Base-by-base conservation (phyloP, 2,329 filamentous ascomycete genomes). In the Monosporascus sp. region DNA sequence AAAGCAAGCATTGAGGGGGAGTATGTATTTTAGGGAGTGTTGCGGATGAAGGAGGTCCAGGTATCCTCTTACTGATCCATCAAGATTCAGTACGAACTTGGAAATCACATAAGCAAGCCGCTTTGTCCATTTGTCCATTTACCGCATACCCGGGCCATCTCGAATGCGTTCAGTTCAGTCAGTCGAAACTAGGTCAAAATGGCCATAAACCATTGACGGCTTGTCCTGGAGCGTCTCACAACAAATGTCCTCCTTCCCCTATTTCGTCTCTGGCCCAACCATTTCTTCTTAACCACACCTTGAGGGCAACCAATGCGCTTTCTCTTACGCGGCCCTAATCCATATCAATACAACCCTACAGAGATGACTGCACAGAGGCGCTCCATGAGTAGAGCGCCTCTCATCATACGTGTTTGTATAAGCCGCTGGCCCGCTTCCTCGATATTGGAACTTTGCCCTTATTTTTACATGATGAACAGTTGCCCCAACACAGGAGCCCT, bases 251-350 rank as follows among this genome's bases (percentile, higher is more conserved):
- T 45, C 26, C 22, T 26, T 45, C 20, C 51, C 55, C 54, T 52
- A 59, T 56, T 49, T 22, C 56, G 56, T 58, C 31, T 59, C 55
- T 52, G 53, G 40, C 14, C 8, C 46, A 51, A 52, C 58, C 55
- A 59, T 48, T 40, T 41, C 20, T 14, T 14, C n/a, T 46, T 26
- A 46, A 24, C 43, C 43, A 18, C 43, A 5, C 14, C 22, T 17
- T 17, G 24, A 31, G 14, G 14, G 22, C 5, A 14, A 28, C 14
- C 43, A 46, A 31, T 26, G 43, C 7, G 26, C 31, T 11, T n/a
- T 18, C 24, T 7, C 20, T 28, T 31, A 17, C 3, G 7, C 3
- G 38, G 17, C 18, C 17, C 5, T 20, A 20, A 17, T 41, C 7
- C 38, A 18, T 41, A 41, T 41, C 38, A 20, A 41, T 17, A 20